Conservation (phyloP, 495 filamentous ascomycete species). For the Tuber melanosporum region DNA sequence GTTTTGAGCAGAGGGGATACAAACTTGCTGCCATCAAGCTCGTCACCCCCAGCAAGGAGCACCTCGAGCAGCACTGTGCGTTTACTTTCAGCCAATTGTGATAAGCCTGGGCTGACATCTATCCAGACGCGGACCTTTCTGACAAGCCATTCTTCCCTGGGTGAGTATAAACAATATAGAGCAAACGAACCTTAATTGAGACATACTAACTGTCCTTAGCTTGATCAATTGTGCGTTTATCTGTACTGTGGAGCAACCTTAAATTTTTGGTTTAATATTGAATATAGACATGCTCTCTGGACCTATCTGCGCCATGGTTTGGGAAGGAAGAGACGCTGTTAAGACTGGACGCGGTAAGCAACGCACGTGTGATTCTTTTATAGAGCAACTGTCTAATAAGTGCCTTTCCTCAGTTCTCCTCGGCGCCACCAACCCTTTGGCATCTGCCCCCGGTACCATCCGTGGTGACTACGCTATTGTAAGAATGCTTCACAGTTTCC, state of each 20-base stretch:
- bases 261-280: slow-evolving; percentile 34
- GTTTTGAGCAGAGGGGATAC: slow-evolving; percentile 95
- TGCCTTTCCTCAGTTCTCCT: slow-evolving; percentile 58
- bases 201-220: slow-evolving; percentile 56
- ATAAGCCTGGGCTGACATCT: slow-evolving; percentile 38
- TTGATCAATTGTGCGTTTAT: slow-evolving; percentile 46
- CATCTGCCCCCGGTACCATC: slow-evolving; percentile 91
- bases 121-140: slow-evolving; percentile 72
- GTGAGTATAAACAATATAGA: slow-evolving; percentile 8
- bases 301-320: slow-evolving; percentile 97
- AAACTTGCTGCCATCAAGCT: slow-evolving; percentile 99
- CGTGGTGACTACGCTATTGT: slow-evolving; percentile 75
- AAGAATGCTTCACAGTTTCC: slow-evolving; percentile 32
- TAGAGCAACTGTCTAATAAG: slow-evolving; percentile 15
- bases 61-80: slow-evolving; percentile 91
- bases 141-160: slow-evolving; percentile 95
- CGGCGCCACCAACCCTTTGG: slow-evolving; percentile 95
- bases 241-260: background rate
- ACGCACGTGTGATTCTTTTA: background rate
- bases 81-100: slow-evolving; percentile 3
- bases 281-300: slow-evolving; percentile 86
- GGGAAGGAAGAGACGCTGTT: slow-evolving; percentile 94
- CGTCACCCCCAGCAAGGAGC: slow-evolving; percentile 72
- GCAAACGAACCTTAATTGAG: background rate
- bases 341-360: slow-evolving; percentile 87